Evolutionary conservation across 139 green algal genomes (phyloP).

Genomic region (Chlorella sp.): DNA sequence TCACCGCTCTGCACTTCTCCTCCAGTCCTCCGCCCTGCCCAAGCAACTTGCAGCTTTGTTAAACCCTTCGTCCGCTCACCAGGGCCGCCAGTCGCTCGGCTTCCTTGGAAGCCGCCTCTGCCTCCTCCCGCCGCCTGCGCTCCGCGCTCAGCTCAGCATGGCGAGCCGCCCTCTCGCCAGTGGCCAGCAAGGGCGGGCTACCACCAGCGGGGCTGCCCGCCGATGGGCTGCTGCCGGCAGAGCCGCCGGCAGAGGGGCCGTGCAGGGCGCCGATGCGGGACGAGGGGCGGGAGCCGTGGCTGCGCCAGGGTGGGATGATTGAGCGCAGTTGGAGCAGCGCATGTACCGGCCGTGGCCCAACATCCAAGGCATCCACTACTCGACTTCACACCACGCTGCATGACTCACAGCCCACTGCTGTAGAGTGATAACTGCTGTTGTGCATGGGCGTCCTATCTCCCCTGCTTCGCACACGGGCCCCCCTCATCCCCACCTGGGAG

Average conservation of each 20-base stretch:
- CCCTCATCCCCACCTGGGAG: not conserved
- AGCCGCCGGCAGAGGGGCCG: not conserved
- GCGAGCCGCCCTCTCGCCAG: not conserved
- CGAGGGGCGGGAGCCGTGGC: not conserved
- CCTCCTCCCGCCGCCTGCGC: not conserved
- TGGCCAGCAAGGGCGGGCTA: not conserved
- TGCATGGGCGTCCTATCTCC: no score
- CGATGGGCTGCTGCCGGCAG: not conserved
- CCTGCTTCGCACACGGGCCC: no score
- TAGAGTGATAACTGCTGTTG: no score
- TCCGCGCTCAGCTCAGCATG: not conserved
- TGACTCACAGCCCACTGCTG: no score
- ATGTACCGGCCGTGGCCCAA: no score
- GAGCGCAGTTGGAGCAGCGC: no score
- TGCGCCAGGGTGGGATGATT: not conserved
- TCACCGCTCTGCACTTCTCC: no score
- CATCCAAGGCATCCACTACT: no score
- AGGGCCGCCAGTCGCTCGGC: conserved; percentile 7
- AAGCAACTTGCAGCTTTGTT: not conserved
- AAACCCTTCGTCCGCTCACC: not conserved
- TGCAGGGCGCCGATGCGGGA: not conserved
- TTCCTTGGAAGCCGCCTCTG: not conserved
- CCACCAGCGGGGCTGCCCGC: not conserved
- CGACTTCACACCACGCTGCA: no score
- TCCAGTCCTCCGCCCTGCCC: not conserved